phyloP scores from a whole-genome alignment of 2,329 filamentous ascomycete species.

The Xylariaceae sp. region DNA sequence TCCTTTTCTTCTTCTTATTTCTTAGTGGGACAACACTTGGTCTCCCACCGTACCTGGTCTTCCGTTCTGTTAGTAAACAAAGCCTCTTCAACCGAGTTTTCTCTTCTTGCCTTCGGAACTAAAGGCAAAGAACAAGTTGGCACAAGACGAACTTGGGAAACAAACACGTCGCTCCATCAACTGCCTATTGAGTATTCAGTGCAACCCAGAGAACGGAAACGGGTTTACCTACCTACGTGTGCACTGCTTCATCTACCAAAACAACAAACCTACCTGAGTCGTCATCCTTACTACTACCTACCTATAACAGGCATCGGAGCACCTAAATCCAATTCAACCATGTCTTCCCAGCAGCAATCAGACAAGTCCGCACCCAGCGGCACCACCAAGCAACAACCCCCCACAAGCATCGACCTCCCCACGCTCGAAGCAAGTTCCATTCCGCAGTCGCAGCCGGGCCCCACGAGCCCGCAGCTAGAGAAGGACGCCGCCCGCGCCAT shows the following conservation, averaged over 20 bases:
- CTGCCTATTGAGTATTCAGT: no score
- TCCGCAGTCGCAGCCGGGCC: slow-evolving; percentile 9
- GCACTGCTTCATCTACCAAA: neutral
- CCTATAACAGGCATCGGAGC: neutral
- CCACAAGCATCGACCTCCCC: slow-evolving; percentile 8
- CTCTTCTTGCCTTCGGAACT: no score
- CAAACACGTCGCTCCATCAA: no score
- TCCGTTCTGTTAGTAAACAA: no score
- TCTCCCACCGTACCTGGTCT: no score
- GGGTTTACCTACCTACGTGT: no score
- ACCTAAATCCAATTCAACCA: neutral
- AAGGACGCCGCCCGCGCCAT: slow-evolving; percentile 36
- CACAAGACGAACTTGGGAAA: no score
- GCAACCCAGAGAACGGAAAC: no score
- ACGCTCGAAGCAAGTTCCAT: slow-evolving; percentile 6
- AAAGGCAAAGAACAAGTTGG: no score
- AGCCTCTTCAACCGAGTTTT: no score
- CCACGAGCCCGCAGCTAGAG: slow-evolving; percentile 28
- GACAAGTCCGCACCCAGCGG: neutral
- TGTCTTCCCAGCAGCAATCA: neutral
- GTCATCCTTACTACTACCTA: neutral
- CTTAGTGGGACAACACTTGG: no score
- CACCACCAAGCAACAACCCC: slow-evolving; percentile 1
- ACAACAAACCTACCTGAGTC: neutral
- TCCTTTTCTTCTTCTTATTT: no score